Conservation (phyloP, 202 grass and related monocot species). For the Thinopyrum obtusiflorum region DNA sequence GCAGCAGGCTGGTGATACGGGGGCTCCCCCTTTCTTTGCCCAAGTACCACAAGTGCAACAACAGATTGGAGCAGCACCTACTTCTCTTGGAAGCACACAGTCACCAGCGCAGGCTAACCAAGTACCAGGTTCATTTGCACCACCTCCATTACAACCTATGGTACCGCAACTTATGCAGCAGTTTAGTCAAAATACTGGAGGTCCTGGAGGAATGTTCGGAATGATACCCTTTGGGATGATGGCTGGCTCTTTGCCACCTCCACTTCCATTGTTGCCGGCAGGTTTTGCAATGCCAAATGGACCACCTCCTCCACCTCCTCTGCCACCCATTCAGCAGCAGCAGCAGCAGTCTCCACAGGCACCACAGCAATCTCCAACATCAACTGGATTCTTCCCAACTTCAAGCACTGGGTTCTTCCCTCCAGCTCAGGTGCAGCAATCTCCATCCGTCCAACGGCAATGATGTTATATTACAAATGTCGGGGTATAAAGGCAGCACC, state of each 20-base stretch:
- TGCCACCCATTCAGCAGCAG: constrained; percentile 41
- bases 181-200: constrained; percentile 54
- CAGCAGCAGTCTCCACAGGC: constrained; percentile 53
- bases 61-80: constrained; percentile 21
- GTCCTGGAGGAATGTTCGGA: constrained; percentile 47
- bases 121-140: constrained; percentile 47
- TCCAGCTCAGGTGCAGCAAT: constrained; percentile 53
- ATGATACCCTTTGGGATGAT: constrained; percentile 51
- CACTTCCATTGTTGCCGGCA: constrained; percentile 39
- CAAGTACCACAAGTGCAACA: constrained; percentile 26
- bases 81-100: constrained; percentile 34
- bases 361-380: constrained; percentile 44
- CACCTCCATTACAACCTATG: constrained; percentile 32
- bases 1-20: constrained; percentile 38
- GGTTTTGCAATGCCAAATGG: constrained; percentile 47
- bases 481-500: constrained; percentile 26
- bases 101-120: constrained; percentile 33
- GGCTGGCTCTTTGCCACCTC: constrained; percentile 52
- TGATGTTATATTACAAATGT: constrained; percentile 30
- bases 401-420: constrained; percentile 66
- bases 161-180: constrained; percentile 31
- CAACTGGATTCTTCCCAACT: constrained; percentile 60
- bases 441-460: constrained; percentile 60
- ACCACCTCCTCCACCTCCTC: constrained; percentile 46
- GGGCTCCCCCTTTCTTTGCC: constrained; percentile 19